Base-by-base conservation (phyloP, 139 green algal genomes). In the Tetratostichococcus sp. region DNA sequence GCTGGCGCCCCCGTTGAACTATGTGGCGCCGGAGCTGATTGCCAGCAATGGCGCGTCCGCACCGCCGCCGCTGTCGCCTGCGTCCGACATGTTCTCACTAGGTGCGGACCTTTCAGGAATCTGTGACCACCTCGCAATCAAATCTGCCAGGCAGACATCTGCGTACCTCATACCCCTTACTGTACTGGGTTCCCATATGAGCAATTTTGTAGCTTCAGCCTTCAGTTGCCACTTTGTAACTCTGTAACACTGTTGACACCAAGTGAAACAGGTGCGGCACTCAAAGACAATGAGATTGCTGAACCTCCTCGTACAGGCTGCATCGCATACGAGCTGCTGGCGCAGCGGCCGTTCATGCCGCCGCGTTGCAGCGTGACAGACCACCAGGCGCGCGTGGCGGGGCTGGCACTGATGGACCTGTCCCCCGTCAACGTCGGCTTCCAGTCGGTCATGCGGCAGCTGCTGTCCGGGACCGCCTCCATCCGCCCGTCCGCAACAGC, bases 41-140 rank as follows among this genome's bases (percentile, higher is more conserved):
- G 70, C 34, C 23, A 70, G 75, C 22, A 62, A 35, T 30, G 59
- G 76, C 58, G 67, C 35, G 30, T 65, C 69, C 28, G 69, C 72
- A 30, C 21, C 69, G 35, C 14, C 32, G 30, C 43, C n/a, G 26
- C 43, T 83, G 69, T 75, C 71, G 23, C 67, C 86, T 19, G 80
- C 85, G 4, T 83, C 83, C 21, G 92, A 97, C 76, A 76, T 92
- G 25, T 97, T 96, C 75, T 91, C 82, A 30, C 80, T 97, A 23
- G 92, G 77, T 43, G 26, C 34, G 65, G 25, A 2, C 32, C 34
- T 65, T 25, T 8, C 8, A 8, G 14, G 8, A n/a, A n/a, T n/a
- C n/a, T n/a, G n/a, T n/a, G n/a, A n/a, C n/a, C n/a, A n/a, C n/a
- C n/a, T n/a, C n/a, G n/a, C n/a, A n/a, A n/a, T n/a, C n/a, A n/a